A percentile compares a stretch with the other conserved stretches of the same genome.
Conservation (phyloP, 257 asterid species). For the Penstemon davidsonii region DNA sequence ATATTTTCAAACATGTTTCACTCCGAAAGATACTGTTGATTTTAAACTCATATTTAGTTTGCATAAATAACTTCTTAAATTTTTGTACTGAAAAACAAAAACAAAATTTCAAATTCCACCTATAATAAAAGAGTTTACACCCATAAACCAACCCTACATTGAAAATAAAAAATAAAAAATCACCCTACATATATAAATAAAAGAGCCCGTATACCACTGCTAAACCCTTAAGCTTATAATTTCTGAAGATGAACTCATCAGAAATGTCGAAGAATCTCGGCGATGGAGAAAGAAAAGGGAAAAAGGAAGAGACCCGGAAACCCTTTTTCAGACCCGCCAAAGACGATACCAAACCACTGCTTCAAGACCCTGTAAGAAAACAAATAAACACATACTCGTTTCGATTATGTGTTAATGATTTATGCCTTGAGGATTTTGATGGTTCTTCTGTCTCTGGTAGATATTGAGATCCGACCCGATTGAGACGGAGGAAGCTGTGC, state of each 20-base stretch:
- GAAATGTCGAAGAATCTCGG: conserved; percentile 31
- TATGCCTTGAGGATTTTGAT: background rate
- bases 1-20: too few species aligned
- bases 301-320: conserved; percentile 33
- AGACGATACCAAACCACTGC: conserved; percentile 82
- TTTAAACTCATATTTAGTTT: too few species aligned
- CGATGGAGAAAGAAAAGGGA: conserved; percentile 28
- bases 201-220: background rate
- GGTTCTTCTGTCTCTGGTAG: conserved; percentile 28
- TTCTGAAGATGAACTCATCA: conserved; percentile 32
- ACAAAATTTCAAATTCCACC: too few species aligned
- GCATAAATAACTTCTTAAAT: too few species aligned
- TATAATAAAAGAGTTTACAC: too few species aligned
- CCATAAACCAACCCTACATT: too few species aligned
- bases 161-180: too few species aligned
- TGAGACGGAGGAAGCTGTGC: conserved; percentile 86
- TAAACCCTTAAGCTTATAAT: background rate
- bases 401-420: background rate
- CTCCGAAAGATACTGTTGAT: too few species aligned
- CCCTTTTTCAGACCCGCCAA: conserved; percentile 67
- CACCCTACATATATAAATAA: background rate
- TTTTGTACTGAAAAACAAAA: too few species aligned
- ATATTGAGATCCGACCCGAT: conserved; percentile 86
- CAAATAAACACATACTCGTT: background rate
- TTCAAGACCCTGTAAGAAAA: conserved; percentile 63